Percentiles rank a stretch among this genome's conserved stretches.
Evolutionary conservation across 208 protist species (phyloP).

Genomic region (Porcisia hertigi): DNA sequence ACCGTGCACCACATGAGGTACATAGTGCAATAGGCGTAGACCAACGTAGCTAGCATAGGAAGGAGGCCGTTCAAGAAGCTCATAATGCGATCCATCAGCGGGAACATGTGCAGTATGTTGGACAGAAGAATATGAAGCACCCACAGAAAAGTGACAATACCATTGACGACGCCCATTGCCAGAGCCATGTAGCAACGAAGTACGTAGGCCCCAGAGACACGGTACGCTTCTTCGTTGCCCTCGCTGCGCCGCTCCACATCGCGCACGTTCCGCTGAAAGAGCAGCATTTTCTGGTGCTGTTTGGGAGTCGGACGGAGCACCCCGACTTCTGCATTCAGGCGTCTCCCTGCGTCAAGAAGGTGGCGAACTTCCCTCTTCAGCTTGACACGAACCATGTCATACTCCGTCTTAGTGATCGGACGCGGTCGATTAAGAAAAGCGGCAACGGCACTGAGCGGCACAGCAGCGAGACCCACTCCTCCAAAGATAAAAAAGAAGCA

Average conservation of each 20-base stretch:
- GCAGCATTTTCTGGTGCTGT: slow-evolving; percentile 61
- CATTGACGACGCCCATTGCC: slow-evolving; percentile 40
- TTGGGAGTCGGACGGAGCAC: slow-evolving; percentile 14
- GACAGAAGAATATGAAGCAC: slow-evolving; percentile 87
- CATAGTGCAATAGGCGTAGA: slow-evolving; percentile 87
- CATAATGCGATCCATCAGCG: slow-evolving; percentile 82
- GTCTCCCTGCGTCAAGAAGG: slow-evolving; percentile 62
- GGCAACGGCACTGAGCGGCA: slow-evolving; percentile 85
- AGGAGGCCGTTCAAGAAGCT: slow-evolving; percentile 69
- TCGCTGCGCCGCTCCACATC: slow-evolving; percentile 77
- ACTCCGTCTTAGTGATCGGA: slow-evolving; percentile 77
- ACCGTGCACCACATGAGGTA: slow-evolving; percentile 90
- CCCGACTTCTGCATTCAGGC: slow-evolving; percentile 57
- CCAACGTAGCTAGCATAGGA: slow-evolving; percentile 81
- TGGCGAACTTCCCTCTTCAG: slow-evolving; percentile 68
- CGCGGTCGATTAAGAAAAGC: slow-evolving; percentile 71
- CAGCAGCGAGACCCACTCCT: slow-evolving; percentile 89
- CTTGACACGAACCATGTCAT: slow-evolving; percentile 59
- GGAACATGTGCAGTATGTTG: slow-evolving; percentile 58
- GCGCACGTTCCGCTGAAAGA: slow-evolving; percentile 72
- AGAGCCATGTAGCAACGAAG: slow-evolving; percentile 50
- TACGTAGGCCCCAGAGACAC: slow-evolving; percentile 59
- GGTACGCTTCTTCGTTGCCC: slow-evolving; percentile 73
- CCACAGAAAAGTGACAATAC: slow-evolving; percentile 78
- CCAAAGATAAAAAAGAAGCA: slow-evolving; percentile 91